Base-by-base conservation (phyloP, 352 stramenopile species). In the Phytophthora sp. region DNA sequence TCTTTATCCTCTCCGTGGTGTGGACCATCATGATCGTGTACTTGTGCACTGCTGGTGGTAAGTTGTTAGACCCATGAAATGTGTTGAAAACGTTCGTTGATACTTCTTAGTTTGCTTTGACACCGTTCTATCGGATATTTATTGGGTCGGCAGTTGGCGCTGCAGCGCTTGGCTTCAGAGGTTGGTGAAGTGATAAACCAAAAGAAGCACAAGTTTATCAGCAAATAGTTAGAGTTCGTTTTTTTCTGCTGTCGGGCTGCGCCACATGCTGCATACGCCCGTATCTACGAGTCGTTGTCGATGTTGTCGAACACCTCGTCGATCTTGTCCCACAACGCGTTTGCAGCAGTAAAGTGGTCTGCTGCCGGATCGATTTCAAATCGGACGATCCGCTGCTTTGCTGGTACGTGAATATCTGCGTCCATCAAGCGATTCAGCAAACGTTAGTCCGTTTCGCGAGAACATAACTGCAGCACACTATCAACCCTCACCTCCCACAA, bases 261-360 rank as follows among this genome's bases (percentile, higher is more conserved):
- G n/a, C n/a, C n/a, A n/a, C n/a, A n/a, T n/a, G n/a, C n/a, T n/a
- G n/a, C n/a, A n/a, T n/a, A n/a, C n/a, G n/a, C n/a, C n/a, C n/a
- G n/a, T n/a, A 20, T 31, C 47, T 83, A 90, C 35, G 84, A 59
- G 12, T 81, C 76, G 38, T 44, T 71, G 62, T 89, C 76, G 16
- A 82, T 72, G 45, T 84, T 79, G 39, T 84, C 80, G 46, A 91
- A 93, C 0, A 78, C 79, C 18, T 80, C 71, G 44, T 93, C 82
- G 54, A 93, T 90, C 56, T 75, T 74, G 59, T 88, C 75, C 84
- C 84, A 93, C 2, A 93, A 64, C 39, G 72, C 57, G 20, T 91
- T 93, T 7, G 82, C 82, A 12, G 71, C 76, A 12, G 69, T 64
- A 59, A 93, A 93, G 39, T 79, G 63, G 39, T 84, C 73, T n/a